Evolutionary conservation across 2,329 filamentous ascomycete species (phyloP).

Genomic region (Alternaria incomplexa): DNA sequence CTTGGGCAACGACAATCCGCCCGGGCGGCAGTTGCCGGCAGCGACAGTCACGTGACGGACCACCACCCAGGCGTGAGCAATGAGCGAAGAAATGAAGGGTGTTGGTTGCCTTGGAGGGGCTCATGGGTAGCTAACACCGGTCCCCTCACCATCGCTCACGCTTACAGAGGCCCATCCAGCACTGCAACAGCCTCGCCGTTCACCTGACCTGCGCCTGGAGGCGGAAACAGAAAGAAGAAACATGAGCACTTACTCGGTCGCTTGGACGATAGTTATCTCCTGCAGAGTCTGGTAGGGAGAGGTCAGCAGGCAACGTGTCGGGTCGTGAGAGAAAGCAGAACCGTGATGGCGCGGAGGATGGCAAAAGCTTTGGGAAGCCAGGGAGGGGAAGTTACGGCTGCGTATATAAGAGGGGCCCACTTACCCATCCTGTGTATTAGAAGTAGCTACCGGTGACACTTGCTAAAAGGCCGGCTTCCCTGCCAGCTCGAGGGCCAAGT

Average conservation of each 20-base stretch:
- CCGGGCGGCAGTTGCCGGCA: slow-evolving; percentile 23
- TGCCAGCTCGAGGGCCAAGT: slow-evolving; percentile 43
- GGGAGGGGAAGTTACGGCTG: slow-evolving; percentile 22
- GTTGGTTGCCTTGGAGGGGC: slow-evolving; percentile 4
- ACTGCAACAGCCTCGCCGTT: slow-evolving; percentile 4
- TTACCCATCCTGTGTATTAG: slow-evolving; percentile 39
- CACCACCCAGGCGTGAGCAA: not conserved
- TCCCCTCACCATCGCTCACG: not conserved
- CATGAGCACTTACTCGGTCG: slow-evolving; percentile 28
- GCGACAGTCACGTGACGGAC: slow-evolving; percentile 16
- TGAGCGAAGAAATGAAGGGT: not conserved
- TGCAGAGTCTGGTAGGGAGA: slow-evolving; percentile 23
- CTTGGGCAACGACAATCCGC: slow-evolving; percentile 27
- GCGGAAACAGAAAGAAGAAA: slow-evolving; percentile 8
- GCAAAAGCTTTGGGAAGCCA: slow-evolving; percentile 13
- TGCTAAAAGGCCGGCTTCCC: slow-evolving; percentile 32
- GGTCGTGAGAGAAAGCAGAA: slow-evolving; percentile 25
- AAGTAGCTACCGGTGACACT: slow-evolving; percentile 31
- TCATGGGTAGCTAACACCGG: not conserved
- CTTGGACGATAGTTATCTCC: slow-evolving; percentile 33
- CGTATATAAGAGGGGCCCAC: slow-evolving; percentile 22
- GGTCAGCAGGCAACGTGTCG: slow-evolving; percentile 26
- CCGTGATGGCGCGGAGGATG: slow-evolving; percentile 31
- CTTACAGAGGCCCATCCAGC: not conserved
- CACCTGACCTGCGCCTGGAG: not conserved